These are phyloP conservation scores for Cyclotella cryptica DNA, from an alignment of 108 stramenopile species.

Conservation along the genomic window DNA sequence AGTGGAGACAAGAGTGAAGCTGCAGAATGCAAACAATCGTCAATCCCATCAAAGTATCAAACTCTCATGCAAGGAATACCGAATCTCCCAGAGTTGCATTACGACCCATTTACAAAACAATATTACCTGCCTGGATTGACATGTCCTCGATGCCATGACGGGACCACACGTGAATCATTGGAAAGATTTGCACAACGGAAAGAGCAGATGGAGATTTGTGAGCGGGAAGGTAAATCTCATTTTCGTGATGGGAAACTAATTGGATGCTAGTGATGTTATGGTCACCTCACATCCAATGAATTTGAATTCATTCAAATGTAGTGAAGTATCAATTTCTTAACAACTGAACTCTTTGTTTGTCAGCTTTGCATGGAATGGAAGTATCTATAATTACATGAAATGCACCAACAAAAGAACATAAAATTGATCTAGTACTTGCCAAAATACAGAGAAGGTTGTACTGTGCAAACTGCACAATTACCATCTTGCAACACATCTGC, in stretches of 20 bases:
- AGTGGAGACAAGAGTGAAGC: background rate
- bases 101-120: constrained; percentile 17
- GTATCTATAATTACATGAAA: too few relatives aligned
- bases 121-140: constrained; percentile 51
- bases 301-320: too few relatives aligned
- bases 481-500: too few relatives aligned
- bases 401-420: too few relatives aligned
- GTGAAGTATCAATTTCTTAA: too few relatives aligned
- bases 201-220: constrained; percentile 45
- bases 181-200: constrained; percentile 48
- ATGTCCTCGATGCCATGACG: constrained; percentile 48
- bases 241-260: constrained; percentile 37
- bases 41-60: background rate
- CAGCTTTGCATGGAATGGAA: too few relatives aligned
- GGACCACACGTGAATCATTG: constrained; percentile 38
- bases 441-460: too few relatives aligned
- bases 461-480: too few relatives aligned
- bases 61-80: constrained; percentile 22
- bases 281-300: background rate
- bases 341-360: too few relatives aligned
- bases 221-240: constrained; percentile 41
- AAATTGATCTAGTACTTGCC: too few relatives aligned
- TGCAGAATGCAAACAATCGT: background rate
- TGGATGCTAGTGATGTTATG: background rate
- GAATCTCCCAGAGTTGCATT: constrained; percentile 29